Base-by-base conservation (phyloP, 1,284 basidiomycete genomes). In the Tilletia caries region DNA sequence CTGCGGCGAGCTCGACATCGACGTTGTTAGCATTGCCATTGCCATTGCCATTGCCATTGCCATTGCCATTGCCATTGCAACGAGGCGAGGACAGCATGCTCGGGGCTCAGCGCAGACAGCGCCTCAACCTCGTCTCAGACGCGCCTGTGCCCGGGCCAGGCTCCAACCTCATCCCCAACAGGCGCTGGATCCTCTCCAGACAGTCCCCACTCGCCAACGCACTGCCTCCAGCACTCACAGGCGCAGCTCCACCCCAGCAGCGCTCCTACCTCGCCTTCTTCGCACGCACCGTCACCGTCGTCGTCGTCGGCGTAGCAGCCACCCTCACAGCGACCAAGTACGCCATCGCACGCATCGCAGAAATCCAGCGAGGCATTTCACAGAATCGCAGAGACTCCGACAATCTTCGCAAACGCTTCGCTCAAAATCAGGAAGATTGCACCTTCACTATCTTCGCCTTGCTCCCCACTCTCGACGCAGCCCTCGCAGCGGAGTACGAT, bases 361-460 rank as follows among this genome's bases (percentile, higher is more conserved):
- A 46, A 6, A 44, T 65, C 37, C 64, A 65, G 18, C 43, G 37
- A 13, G 43, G 37, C 64, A 44, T 46, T 25, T 43, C 43, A 23
- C 23, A 12, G 13, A 3, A 46, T 23, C 37, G 43, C 13, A 41
- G 41, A 46, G 44, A 66, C 41, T 23, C n/a, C n/a, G 1, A 6
- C 73, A 93, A 92, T 76, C 85, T 95, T 32, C 87, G 89, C 65
- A 86, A 89, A 64, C 86, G 93, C 50, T 95, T 94, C 82, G 86
- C 88, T 52, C 89, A 92, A 78, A 93, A 91, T 66, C 90, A 92
- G 75, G 89, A 93, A 72, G 91, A 95, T 81, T 88, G 89, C 62
- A 88, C 89, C 13, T 95, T 90, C 80, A 94, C 91, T 1, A 86
- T 92, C 48, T 88, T 92, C 81, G 89, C 91, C 0, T 87, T 93